These are phyloP conservation scores for Auriculariales sp. DNA, from an alignment of 768 basidiomycete species.

Conservation along the genomic window DNA sequence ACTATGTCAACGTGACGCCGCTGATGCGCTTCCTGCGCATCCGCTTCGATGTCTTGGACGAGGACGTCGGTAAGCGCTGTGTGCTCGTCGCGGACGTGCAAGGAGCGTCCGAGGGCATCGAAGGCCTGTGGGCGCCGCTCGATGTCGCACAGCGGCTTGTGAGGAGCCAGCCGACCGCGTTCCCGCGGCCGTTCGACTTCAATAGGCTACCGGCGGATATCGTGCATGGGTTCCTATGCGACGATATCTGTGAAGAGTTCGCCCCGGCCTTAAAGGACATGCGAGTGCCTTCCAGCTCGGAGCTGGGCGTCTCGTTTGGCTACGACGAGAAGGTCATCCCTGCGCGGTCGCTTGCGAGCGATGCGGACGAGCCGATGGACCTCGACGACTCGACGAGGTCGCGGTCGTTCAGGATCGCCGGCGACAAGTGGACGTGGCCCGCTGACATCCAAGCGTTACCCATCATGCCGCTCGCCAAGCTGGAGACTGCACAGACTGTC, in stretches of 20 bases:
- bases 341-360: background rate
- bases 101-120: conserved; percentile 36
- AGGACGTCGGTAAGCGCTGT: conserved; percentile 23
- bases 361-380: too few relatives aligned
- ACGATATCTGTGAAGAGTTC: conserved; percentile 46
- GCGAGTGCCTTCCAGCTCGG: conserved; percentile 8
- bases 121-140: conserved; percentile 62
- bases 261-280: conserved; percentile 42
- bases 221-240: conserved; percentile 45
- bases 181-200: background rate
- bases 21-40: conserved; percentile 33
- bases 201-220: conserved; percentile 16
- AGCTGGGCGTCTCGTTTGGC: background rate
- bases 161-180: conserved; percentile 24
- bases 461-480: too few relatives aligned
- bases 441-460: too few relatives aligned
- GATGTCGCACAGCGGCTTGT: conserved; percentile 36
- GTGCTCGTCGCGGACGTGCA: conserved; percentile 31
- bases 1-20: conserved; percentile 59
- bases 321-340: background rate
- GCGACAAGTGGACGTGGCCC: too few relatives aligned
- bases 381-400: too few relatives aligned
- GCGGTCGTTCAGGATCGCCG: too few relatives aligned
- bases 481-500: too few relatives aligned
- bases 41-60: conserved; percentile 6